Conservation (phyloP, 441 rosid genomes). For the Euphorbia corollata region DNA sequence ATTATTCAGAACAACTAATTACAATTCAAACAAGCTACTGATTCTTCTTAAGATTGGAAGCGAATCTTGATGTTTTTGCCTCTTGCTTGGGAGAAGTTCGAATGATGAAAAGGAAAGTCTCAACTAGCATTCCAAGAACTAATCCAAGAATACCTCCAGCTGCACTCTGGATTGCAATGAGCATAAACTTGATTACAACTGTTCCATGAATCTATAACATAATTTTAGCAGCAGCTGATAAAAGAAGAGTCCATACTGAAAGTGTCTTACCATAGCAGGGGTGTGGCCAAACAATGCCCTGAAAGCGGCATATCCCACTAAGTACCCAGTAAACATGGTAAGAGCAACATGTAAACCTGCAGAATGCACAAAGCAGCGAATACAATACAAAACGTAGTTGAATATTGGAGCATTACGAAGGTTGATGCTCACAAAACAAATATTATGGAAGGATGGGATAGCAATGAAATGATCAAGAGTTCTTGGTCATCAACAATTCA, state of each 20-base stretch:
- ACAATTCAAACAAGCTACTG: constrained; percentile 21
- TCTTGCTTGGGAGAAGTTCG: constrained; percentile 53
- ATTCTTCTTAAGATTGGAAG: constrained; percentile 54
- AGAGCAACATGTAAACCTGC: constrained; percentile 80
- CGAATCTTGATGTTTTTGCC: constrained; percentile 25
- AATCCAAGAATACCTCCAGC: constrained; percentile 91
- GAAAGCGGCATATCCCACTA: constrained; percentile 72
- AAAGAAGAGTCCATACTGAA: background rate
- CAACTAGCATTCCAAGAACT: constrained; percentile 81
- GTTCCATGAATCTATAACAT: background rate
- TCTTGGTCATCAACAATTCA: background rate
- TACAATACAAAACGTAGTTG: background rate
- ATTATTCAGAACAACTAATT: background rate
- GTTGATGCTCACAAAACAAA: background rate
- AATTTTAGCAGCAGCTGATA: background rate
- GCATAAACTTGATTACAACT: background rate
- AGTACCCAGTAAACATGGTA: constrained; percentile 85
- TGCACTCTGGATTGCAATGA: constrained; percentile 48
- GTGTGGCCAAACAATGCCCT: constrained; percentile 73
- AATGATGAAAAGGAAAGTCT: constrained; percentile 78
- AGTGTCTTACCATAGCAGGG: constrained; percentile 44
- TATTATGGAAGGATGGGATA: background rate
- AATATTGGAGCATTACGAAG: too few species aligned
- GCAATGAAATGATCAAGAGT: background rate
- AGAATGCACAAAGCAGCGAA: background rate